Evolutionary conservation across 345 rosid genomes (phyloP), one percentile per base, ranked within the genome.

Genomic region (Salix purpurea): DNA sequence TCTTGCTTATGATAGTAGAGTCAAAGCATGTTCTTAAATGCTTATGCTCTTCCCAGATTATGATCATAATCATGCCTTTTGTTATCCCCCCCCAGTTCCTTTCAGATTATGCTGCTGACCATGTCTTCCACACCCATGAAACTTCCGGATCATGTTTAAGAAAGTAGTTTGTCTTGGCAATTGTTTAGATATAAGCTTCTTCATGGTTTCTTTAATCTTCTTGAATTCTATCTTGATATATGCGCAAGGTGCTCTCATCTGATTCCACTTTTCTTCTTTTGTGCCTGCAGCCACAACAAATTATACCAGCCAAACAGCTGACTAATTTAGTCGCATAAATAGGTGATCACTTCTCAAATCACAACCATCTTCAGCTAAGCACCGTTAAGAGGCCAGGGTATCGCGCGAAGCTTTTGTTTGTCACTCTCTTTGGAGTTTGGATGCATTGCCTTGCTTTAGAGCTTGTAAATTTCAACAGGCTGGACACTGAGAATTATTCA

Each of bases 251-350:
- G 40, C 12, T 42, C 61, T 32, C 46, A 42, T 26, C 37, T 15
- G 6, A n/a, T 24, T 2, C 26, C 28, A 21, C 18, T 30, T 42
- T 6, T 60, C 66, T 42, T 46, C 14, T 21, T 62, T 11, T 62
- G 7, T 56, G 65, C 2, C 64, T 82, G 76, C 90, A 89, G 92
- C 88, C 92, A 37, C 89, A 82, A 64, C 56, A 85, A 71, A 77
- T 86, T 62, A 85, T 81, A 50, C 75, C 71, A 72, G 84, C 78
- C 58, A 85, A 85, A 65, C 82, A 81, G 74, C 56, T 85, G 79
- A 75, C 80, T 10, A 69, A 72, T 58, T 83, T 86, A 61, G 71
- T 72, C 42, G 87, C 84, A 50, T 85, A 83, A 83, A 78, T 44
- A 52, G 24, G 15, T 75, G 24, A 21, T 75, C 30, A 30, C 67